Evolutionary conservation across 331 rosid species (phyloP), one percentile per base, ranked within the genome.

Genomic region (Prunus yedoensis): DNA sequence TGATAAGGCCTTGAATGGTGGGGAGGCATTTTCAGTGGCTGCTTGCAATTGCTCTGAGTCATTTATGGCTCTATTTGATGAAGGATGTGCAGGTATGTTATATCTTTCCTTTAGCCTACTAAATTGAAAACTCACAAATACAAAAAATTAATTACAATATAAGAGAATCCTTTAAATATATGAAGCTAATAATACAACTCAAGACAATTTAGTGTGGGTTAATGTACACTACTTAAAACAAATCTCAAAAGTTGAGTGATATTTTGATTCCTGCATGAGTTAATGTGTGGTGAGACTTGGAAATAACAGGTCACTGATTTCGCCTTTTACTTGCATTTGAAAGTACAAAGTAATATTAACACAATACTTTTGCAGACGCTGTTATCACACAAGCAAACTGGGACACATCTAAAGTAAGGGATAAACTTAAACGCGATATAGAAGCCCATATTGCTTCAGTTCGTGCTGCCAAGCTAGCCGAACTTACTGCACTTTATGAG

Each of bases 371-470:
- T 86, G 83, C 94, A 96, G 99, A 87, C 80, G 91, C 94, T 83
- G 68, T 89, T 77, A 85, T 96, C 78, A 85, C 88, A 71, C 91
- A 80, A 77, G 89, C 91, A 79, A 74, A 88, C 78, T 92, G 98
- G 99, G 98, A 93, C 81, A 81, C 91, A 53, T 83, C 94, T 75
- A 92, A 86, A 88, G 86, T 84, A 76, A 86, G 90, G 83, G 99
- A 96, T 59, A 96, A 96, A 85, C 84, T 96, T 79, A 88, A 68
- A 43, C 96, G 98, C 71, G 99, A 96, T 81, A 88, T 96, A 51
- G 97, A 88, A 80, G 91, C 90, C 43, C 94, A 96, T 74, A 71
- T 87, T 83, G 89, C 75, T 28, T 79, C 90, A 58, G 89, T 93
- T 52, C 90, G 93, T 65, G 89, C 81, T 52, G 86, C 94, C 74